Conservation (phyloP, 2,329 filamentous ascomycete genomes). For the Penicillium sp. region DNA sequence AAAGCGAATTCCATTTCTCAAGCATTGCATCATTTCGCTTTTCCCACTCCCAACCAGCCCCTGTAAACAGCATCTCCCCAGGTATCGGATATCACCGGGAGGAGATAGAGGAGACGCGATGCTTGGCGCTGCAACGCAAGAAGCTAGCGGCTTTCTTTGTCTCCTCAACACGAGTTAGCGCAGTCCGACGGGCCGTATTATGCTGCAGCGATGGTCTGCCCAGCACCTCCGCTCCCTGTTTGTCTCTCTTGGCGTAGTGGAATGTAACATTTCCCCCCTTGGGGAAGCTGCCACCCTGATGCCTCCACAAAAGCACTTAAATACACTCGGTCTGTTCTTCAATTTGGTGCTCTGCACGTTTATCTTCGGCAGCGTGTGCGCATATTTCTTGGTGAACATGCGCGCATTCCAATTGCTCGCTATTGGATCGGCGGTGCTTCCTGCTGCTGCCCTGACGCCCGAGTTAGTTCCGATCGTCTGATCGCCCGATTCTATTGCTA, state of each 20-base stretch:
- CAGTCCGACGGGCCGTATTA: background rate
- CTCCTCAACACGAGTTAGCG: background rate
- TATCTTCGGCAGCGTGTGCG: conserved; percentile 1
- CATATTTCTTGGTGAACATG: conserved; percentile 19
- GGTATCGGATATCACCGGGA: conserved; percentile 12
- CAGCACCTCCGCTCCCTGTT: conserved; percentile 6
- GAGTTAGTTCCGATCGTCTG: conserved; percentile 20
- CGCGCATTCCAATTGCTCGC: conserved; percentile 24
- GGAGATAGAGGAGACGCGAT: background rate
- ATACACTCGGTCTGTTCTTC: background rate
- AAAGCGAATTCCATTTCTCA: background rate
- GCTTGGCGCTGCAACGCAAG: conserved; percentile 24
- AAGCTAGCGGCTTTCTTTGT: background rate
- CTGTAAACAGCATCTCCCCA: background rate
- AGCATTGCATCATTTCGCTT: background rate
- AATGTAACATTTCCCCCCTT: conserved; percentile 18
- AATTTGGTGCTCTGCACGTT: conserved; percentile 1
- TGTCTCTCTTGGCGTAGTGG: conserved; percentile 17
- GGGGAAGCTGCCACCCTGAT: conserved; percentile 2
- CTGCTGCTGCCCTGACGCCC: conserved; percentile 27
- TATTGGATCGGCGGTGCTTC: conserved; percentile 21
- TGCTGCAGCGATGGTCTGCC: background rate
- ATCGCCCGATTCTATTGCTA: background rate
- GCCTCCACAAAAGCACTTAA: background rate
- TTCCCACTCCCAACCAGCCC: background rate